A percentile compares a stretch with the other conserved stretches of the same genome.
phyloP scores from a whole-genome alignment of 1,284 basidiomycete species.

The Macrocystidia cucumis region DNA sequence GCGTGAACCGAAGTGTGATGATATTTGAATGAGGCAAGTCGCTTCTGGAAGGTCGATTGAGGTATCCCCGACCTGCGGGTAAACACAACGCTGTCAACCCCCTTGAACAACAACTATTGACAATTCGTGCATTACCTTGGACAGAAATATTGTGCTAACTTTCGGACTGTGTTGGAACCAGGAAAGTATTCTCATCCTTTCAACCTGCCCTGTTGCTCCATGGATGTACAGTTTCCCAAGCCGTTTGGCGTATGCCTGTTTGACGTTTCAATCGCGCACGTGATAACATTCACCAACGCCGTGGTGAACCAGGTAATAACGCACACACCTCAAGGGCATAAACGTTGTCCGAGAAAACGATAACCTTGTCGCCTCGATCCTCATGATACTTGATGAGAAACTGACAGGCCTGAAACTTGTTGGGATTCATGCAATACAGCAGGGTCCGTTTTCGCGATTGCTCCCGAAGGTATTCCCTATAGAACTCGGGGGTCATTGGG shows the following conservation, averaged over 20 bases:
- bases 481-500: conserved; percentile 99
- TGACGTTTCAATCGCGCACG: conserved; percentile 5
- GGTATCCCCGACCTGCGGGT: conserved; percentile 94
- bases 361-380: conserved; percentile 96
- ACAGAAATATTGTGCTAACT: conserved; percentile 98
- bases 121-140: conserved; percentile 54
- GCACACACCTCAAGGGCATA: conserved; percentile 86
- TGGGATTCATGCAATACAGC: conserved; percentile 99
- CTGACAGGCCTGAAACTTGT: conserved; percentile 98
- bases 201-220: conserved; percentile 92
- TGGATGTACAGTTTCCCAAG: conserved; percentile 95
- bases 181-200: conserved; percentile 92
- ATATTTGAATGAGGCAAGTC: conserved; percentile 98
- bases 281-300: conserved; percentile 5
- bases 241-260: conserved; percentile 92
- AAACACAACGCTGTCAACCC: conserved; percentile 99
- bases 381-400: conserved; percentile 99
- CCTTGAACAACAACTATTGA: conserved; percentile 47
- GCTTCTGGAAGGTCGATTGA: conserved; percentile 99
- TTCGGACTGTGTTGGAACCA: conserved; percentile 95
- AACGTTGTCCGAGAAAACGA: conserved; percentile 99
- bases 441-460: conserved; percentile 92
- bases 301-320: conserved; percentile 1
- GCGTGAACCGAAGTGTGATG: conserved; percentile 98
- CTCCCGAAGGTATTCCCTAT: conserved; percentile 94